Conservation (phyloP, 306 rosid genomes). For the Nissolia schottii region DNA sequence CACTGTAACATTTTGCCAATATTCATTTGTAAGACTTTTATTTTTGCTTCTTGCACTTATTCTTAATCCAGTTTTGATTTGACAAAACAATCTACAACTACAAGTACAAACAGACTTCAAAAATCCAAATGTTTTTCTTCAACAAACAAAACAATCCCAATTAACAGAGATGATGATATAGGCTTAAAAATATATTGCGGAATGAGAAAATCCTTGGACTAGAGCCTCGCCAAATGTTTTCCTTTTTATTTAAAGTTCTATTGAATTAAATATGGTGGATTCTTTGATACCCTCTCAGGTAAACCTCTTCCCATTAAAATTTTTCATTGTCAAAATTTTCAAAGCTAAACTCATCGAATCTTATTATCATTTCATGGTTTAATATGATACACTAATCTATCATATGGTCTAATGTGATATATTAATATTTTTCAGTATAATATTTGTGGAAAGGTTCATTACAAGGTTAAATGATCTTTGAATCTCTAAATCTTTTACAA, state of each 20-base stretch:
- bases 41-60: constrained; percentile 9
- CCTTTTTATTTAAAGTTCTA: not conserved
- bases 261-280: too few relatives aligned
- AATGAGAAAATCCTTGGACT: constrained; percentile 1
- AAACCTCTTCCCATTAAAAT: too few relatives aligned
- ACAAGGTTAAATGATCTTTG: too few relatives aligned
- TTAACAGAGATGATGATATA: not conserved
- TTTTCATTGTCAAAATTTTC: too few relatives aligned
- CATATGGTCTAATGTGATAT: too few relatives aligned
- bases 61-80: not conserved
- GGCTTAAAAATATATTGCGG: not conserved
- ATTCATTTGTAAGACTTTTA: not conserved
- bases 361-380: too few relatives aligned
- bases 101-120: not conserved
- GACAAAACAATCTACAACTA: not conserved
- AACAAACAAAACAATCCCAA: not conserved
- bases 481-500: too few relatives aligned
- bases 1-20: not conserved
- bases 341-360: too few relatives aligned
- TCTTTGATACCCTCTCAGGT: too few relatives aligned
- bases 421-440: too few relatives aligned
- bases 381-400: too few relatives aligned
- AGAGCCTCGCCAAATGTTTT: not conserved
- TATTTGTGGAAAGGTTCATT: too few relatives aligned
- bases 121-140: not conserved